A percentile compares a stretch with the other conserved stretches of the same genome.
Conservation (phyloP, 2,329 filamentous ascomycete genomes). For the Chalara sp. region DNA sequence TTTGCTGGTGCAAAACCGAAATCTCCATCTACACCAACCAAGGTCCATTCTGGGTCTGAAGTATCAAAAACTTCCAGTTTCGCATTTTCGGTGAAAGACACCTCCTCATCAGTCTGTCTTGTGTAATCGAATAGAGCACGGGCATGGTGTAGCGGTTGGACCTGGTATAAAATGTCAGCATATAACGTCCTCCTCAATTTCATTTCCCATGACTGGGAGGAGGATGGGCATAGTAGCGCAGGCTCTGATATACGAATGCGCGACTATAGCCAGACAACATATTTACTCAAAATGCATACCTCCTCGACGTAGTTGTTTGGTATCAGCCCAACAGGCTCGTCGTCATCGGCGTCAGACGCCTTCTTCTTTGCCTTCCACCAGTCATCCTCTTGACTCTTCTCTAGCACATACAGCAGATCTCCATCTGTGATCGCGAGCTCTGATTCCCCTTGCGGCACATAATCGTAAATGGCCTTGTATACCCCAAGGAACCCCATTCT, state of each 20-base stretch:
- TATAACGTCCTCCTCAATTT: background rate
- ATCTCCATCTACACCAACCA: slow-evolving; percentile 77
- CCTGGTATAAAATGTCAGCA: slow-evolving; percentile 35
- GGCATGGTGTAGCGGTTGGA: slow-evolving; percentile 60
- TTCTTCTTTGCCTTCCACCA: slow-evolving; percentile 64
- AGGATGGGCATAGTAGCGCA: too few relatives aligned
- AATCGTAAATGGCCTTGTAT: slow-evolving; percentile 88
- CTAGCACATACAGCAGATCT: slow-evolving; percentile 78
- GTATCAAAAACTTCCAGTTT: slow-evolving; percentile 79
- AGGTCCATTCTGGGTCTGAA: slow-evolving; percentile 92
- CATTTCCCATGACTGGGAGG: too few relatives aligned
- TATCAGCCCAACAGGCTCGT: slow-evolving; percentile 42
- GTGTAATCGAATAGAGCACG: slow-evolving; percentile 98
- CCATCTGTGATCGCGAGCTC: slow-evolving; percentile 82
- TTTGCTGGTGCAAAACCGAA: slow-evolving; percentile 95
- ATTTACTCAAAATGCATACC: slow-evolving; percentile 44
- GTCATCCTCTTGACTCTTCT: slow-evolving; percentile 63
- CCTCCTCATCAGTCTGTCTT: slow-evolving; percentile 93
- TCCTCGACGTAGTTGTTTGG: slow-evolving; percentile 94
- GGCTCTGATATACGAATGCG: too few relatives aligned
- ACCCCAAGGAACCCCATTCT: slow-evolving; percentile 87
- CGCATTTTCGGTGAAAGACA: slow-evolving; percentile 90
- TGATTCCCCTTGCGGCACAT: slow-evolving; percentile 76
- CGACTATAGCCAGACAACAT: too few relatives aligned
- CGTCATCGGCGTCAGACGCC: slow-evolving; percentile 31